Evolutionary conservation across 192 early-diverging fungal species (phyloP).

Genomic region (Coemansia sp.): DNA sequence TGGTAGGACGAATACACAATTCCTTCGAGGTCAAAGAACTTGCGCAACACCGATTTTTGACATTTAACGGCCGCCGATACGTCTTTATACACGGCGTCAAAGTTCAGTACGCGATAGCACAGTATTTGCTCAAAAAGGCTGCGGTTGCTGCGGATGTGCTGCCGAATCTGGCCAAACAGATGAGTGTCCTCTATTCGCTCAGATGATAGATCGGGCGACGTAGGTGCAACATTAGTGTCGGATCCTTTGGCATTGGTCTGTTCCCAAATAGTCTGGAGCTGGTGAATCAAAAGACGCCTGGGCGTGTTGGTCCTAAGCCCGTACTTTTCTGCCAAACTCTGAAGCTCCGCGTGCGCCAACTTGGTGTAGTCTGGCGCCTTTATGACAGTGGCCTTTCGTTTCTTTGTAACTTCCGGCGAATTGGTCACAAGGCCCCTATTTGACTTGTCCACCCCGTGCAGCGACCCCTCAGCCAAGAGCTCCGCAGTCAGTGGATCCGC

Average conservation of each 20-base stretch:
- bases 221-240: not conserved
- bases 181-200: not conserved
- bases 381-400: not conserved
- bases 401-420: not conserved
- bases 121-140: constrained; percentile 20
- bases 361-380: constrained; percentile 12
- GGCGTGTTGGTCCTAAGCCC: constrained; percentile 22
- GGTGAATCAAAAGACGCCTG: constrained; percentile 18
- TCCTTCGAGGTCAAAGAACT: constrained; percentile 32
- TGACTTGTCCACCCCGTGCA: not conserved
- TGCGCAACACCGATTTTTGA: constrained; percentile 17
- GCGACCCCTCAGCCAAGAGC: not conserved
- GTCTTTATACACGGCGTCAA: constrained; percentile 15
- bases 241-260: not conserved
- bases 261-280: constrained; percentile 21
- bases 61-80: constrained; percentile 11
- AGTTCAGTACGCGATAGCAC: constrained; percentile 33
- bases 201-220: not conserved
- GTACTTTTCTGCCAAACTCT: constrained; percentile 9
- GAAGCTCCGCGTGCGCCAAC: constrained; percentile 5
- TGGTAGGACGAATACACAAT: constrained; percentile 22
- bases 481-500: not conserved
- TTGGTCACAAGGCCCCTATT: not conserved
- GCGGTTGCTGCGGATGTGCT: constrained; percentile 18
- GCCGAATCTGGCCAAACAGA: not conserved